Base-by-base conservation (phyloP, 1,284 basidiomycete genomes). In the Thelephora terrestris region DNA sequence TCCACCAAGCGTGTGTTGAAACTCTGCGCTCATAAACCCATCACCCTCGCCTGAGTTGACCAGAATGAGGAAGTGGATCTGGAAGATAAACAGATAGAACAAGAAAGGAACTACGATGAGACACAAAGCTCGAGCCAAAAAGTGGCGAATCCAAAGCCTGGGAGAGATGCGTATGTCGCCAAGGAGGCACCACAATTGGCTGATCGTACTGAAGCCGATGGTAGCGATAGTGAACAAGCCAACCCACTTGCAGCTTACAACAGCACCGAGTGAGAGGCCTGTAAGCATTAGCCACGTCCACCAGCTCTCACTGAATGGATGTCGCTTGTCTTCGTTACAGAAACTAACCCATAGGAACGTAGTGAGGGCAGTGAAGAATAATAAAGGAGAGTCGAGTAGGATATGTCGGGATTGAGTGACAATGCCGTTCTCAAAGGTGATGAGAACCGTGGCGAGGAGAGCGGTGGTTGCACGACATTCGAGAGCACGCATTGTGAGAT, bases 171-270 rank as follows among this genome's bases (percentile, higher is more conserved):
- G 80, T 23, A 90, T 63, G 63, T 99, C 92, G 7, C 94, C 96
- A 6, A 99, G 78, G 17, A 96, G 76, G 24, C 74, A 64, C 96
- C 96, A 99, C 2, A 99, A 74, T 61, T 96, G 95, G 37, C 78
- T 70, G 38, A 99, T 59, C 1, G 93, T 96, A 55, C 82, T 82
- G 23, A 89, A 61, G 14, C 95, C 96, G 48, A 99, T 71, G 4
- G 94, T 95, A 6, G 94, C 92, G 57, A 99, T 92, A n/a, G 94
- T 99, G 69, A 99, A 98, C 29, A 99, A 73, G 6, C 96, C 96
- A 47, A 99, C 95, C 96, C 96, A 99, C 67, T 99, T 99, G 70
- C 90, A 93, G 59, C 84, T 89, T 40, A 88, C 79, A 36, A 96
- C 92, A 1, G 92, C 91, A 39, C 96, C 96, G 17, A 99, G 80